phyloP scores from a whole-genome alignment of 805 yeast genomes.

The Candida adriatica region DNA sequence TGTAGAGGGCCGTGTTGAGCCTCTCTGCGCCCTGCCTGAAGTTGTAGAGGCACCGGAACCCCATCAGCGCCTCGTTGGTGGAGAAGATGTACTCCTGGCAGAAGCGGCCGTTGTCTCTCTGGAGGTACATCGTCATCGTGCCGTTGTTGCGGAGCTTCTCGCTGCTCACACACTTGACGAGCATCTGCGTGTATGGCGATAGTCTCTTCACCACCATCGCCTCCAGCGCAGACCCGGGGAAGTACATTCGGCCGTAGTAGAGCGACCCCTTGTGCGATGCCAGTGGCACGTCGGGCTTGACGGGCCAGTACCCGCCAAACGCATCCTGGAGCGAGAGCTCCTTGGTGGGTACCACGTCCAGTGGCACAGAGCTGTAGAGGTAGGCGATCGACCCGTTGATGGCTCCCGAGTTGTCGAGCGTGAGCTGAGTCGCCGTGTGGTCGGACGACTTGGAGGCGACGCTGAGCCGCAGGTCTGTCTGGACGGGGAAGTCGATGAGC shows the following conservation, averaged over 20 bases:
- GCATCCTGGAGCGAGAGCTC: constrained; percentile 57
- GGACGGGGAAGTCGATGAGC: constrained; percentile 67
- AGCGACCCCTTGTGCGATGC: constrained; percentile 32
- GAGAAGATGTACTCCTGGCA: constrained; percentile 74
- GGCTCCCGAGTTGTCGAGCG: constrained; percentile 53
- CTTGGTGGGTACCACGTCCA: constrained; percentile 46
- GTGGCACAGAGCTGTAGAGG: constrained; percentile 58
- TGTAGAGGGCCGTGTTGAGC: constrained; percentile 38
- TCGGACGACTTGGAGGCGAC: constrained; percentile 66
- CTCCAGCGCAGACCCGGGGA: constrained; percentile 82
- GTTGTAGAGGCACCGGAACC: constrained; percentile 73
- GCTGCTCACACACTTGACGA: constrained; percentile 71
- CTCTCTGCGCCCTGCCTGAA: constrained; percentile 34
- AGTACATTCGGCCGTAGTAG: constrained; percentile 78
- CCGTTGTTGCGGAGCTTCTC: constrained; percentile 47
- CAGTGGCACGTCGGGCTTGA: constrained; percentile 36
- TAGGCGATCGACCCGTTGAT: constrained; percentile 83
- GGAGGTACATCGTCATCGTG: constrained; percentile 61
- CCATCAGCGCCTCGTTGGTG: constrained; percentile 76
- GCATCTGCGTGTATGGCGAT: constrained; percentile 51
- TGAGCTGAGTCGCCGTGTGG: constrained; percentile 64
- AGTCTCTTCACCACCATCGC: constrained; percentile 74
- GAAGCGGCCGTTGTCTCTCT: constrained; percentile 54
- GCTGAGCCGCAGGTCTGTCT: constrained; percentile 57
- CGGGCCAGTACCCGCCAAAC: constrained; percentile 57